Base-by-base conservation (phyloP, 164 flowering plant species). In the Annona cherimola region DNA sequence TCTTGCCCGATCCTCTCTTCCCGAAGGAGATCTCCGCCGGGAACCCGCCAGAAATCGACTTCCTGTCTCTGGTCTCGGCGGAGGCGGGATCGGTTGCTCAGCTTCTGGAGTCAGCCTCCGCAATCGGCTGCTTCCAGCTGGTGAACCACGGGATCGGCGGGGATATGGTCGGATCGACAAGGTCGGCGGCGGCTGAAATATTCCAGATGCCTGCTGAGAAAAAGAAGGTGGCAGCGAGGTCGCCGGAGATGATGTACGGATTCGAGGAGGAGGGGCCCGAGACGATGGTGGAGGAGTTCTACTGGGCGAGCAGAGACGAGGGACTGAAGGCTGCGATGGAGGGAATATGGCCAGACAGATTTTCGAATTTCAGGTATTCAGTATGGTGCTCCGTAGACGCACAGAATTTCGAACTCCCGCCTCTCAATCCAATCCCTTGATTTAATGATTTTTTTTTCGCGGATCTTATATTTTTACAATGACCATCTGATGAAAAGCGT, bases 51-150 rank as follows among this genome's bases (percentile, higher is more conserved):
- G 76, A 41, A 42, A 75, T 89, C 69, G 94, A 91, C 66, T 82
- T 84, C 60, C 61, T 41, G 19, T 73, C 71, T 4, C 19, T 89
- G 20, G 44, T n/a, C n/a, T 75, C 76, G 19, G 42, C 43, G 2
- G 76, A 74, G 1, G 65, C 43, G 16, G 77, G 64, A 4, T 69
- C 81, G 0, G 63, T 79, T 0, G 1, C 71, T 1, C 69, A 71
- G 65, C 41, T 87, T n/a, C 5, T 78, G n/a, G 90, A 88, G 18
- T 74, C 85, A 0, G 45, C 83, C 0, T 40, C 78, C 0, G 73
- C 45, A 19, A 72, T 77, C 6, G 98, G 95, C 16, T 93, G 92
- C 70, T 89, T 93, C 72, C 90, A 91, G 82, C 69, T 93, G 11
- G 77, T 88, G n/a, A 89, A 88, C 67, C 85, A 84, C 73, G 97